Evolutionary conservation across 768 basidiomycete genomes (phyloP).

Genomic region (Suillus bovinus): DNA sequence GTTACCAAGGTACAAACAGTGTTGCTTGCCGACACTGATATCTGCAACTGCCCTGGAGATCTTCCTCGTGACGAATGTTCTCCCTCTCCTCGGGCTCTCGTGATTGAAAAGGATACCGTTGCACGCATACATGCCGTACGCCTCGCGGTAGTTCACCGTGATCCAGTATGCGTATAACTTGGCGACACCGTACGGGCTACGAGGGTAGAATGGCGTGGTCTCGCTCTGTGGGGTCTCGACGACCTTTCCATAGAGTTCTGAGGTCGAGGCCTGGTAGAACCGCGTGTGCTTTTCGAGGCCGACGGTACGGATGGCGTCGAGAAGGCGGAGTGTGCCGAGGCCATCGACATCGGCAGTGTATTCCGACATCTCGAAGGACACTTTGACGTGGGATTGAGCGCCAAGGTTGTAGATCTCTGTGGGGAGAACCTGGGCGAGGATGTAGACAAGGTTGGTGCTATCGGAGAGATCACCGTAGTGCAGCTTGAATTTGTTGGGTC

Average conservation of each 20-base stretch:
- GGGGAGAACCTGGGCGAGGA: slow-evolving; percentile 92
- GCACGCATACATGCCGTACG: slow-evolving; percentile 95
- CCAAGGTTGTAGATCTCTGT: slow-evolving; percentile 98
- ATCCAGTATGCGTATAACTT: slow-evolving; percentile 95
- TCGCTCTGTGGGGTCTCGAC: slow-evolving; percentile 94
- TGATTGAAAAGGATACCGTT: slow-evolving; percentile 99
- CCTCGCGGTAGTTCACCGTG: slow-evolving; percentile 89
- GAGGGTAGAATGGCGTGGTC: slow-evolving; percentile 98
- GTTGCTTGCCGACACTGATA: slow-evolving; percentile 85
- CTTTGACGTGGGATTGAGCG: slow-evolving; percentile 98
- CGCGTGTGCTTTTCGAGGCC: slow-evolving; percentile 90
- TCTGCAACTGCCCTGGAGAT: slow-evolving; percentile 92
- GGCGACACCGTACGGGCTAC: slow-evolving; percentile 93
- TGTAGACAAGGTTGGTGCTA: slow-evolving; percentile 95
- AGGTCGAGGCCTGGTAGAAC: slow-evolving; percentile 98
- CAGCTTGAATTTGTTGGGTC: slow-evolving; percentile 74
- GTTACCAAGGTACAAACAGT: slow-evolving; percentile 92
- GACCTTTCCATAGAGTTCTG: slow-evolving; percentile 96
- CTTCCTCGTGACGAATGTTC: slow-evolving; percentile 96
- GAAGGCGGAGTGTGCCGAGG: slow-evolving; percentile 90
- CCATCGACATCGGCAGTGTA: slow-evolving; percentile 98
- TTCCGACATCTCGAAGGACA: slow-evolving; percentile 99
- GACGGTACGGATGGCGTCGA: slow-evolving; percentile 95
- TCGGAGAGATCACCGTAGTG: slow-evolving; percentile 95
- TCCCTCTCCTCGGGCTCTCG: slow-evolving; percentile 91